These are phyloP conservation scores for Lanmaoa pseudosensibilis DNA, from an alignment of 768 basidiomycete species.

Conservation along the genomic window DNA sequence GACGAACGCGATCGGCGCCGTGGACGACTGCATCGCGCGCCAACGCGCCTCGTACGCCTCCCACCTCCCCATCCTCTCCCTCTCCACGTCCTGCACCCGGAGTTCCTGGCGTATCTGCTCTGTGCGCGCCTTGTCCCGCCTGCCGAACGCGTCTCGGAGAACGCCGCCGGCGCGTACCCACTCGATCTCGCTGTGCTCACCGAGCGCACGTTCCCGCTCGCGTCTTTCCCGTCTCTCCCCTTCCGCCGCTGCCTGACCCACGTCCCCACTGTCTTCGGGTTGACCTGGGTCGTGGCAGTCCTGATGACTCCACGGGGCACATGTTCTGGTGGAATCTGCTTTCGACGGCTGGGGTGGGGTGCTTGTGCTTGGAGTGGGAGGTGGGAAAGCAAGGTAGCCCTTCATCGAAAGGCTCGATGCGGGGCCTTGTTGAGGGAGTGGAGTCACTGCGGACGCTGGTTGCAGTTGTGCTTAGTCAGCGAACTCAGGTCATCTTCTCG, in stretches of 20 bases:
- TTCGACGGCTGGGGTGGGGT: background rate
- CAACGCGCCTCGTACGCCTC: conserved; percentile 55
- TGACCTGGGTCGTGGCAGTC: background rate
- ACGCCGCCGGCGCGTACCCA: conserved; percentile 63
- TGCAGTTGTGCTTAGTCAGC: too few species aligned
- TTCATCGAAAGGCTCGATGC: conserved; percentile 17
- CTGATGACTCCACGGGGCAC: conserved; percentile 1
- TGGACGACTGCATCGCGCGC: conserved; percentile 38
- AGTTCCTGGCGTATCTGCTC: conserved; percentile 49
- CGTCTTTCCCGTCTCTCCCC: conserved; percentile 21
- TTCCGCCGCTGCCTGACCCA: background rate
- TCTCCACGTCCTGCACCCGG: conserved; percentile 44
- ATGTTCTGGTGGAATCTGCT: background rate
- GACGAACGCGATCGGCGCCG: conserved; percentile 39
- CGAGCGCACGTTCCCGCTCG: conserved; percentile 41
- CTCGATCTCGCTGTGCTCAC: conserved; percentile 50
- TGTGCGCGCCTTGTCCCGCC: conserved; percentile 51
- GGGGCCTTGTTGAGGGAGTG: too few species aligned
- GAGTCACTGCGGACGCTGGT: too few species aligned
- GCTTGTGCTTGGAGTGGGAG: background rate
- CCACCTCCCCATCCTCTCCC: conserved; percentile 43
- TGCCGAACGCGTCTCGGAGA: conserved; percentile 50
- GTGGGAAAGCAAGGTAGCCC: conserved; percentile 28
- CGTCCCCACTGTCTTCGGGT: background rate
- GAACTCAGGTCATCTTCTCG: too few species aligned